Conservation (phyloP, 169 alveolate genomes). For the Plasmodium billcollinsi region DNA sequence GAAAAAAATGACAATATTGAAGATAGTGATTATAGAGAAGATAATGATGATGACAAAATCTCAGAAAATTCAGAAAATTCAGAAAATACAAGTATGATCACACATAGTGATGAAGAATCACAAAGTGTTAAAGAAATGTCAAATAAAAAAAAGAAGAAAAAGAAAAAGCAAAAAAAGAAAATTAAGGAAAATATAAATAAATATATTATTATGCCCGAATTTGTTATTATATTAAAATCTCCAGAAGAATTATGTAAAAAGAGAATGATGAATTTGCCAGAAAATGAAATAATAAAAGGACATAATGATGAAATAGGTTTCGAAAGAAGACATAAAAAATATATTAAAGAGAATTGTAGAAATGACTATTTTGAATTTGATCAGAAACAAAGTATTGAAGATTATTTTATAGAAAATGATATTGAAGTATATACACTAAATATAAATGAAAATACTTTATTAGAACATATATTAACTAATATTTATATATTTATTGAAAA, state of each 20-base stretch:
- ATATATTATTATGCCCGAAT: constrained; percentile 23
- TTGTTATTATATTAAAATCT: constrained; percentile 32
- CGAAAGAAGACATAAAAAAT: constrained; percentile 58
- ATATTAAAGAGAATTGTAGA: constrained; percentile 45
- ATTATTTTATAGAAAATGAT: constrained; percentile 39
- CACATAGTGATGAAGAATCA: constrained; percentile 1
- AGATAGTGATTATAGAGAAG: not conserved
- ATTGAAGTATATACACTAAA: constrained; percentile 36
- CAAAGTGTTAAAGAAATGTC: not conserved
- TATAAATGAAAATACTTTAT: constrained; percentile 36
- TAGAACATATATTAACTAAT: constrained; percentile 47
- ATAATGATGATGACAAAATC: not conserved
- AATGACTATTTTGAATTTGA: constrained; percentile 55
- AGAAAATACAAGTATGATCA: not conserved
- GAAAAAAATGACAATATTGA: not conserved
- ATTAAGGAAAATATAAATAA: not conserved
- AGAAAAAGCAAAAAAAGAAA: not conserved
- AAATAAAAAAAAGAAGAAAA: constrained; percentile 1
- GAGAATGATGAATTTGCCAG: constrained; percentile 60
- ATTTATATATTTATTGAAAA: constrained; percentile 55
- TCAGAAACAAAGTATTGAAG: constrained; percentile 47
- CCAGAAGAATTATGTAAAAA: constrained; percentile 44
- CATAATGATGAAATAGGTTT: constrained; percentile 73
- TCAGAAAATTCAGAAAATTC: constrained; percentile 4
- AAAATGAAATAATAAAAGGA: constrained; percentile 53